phyloP scores from a whole-genome alignment of 1,284 basidiomycete genomes.

The Malassezia cuniculi region DNA sequence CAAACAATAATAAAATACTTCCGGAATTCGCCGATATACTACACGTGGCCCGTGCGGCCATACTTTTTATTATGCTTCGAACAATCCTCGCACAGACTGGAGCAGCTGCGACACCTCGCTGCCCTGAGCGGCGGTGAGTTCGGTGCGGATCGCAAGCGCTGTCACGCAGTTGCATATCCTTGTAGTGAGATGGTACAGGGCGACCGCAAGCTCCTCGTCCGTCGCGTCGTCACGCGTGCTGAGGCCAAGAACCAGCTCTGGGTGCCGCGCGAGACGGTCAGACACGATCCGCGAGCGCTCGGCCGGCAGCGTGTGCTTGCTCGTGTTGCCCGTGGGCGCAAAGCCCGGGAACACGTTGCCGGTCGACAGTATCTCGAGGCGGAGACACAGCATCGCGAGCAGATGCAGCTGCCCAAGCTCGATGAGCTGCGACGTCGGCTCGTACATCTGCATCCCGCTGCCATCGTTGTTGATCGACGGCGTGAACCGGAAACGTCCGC shows the following conservation, averaged over 20 bases:
- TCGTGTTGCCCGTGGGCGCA: neutral
- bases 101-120: too few species aligned
- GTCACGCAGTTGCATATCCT: slow-evolving; percentile 36
- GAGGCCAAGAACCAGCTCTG: slow-evolving; percentile 31
- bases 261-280: slow-evolving; percentile 20
- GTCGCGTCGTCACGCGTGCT: slow-evolving; percentile 40
- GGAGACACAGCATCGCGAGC: slow-evolving; percentile 62
- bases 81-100: too few species aligned
- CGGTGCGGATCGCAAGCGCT: too few species aligned
- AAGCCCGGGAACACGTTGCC: slow-evolving; percentile 50
- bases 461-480: slow-evolving; percentile 49
- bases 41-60: too few species aligned
- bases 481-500: slow-evolving; percentile 53
- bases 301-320: neutral
- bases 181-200: slow-evolving; percentile 37
- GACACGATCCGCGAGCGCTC: slow-evolving; percentile 26
- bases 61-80: too few species aligned
- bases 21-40: too few species aligned
- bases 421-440: slow-evolving; percentile 53
- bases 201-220: slow-evolving; percentile 34
- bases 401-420: slow-evolving; percentile 63
- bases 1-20: too few species aligned
- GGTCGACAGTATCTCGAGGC: slow-evolving; percentile 68
- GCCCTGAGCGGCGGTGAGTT: too few species aligned
- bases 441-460: slow-evolving; percentile 36